Percentiles rank a stretch among this genome's conserved stretches.
Conservation (phyloP, 352 stramenopile genomes). For the Saprolegnia parasitica region DNA sequence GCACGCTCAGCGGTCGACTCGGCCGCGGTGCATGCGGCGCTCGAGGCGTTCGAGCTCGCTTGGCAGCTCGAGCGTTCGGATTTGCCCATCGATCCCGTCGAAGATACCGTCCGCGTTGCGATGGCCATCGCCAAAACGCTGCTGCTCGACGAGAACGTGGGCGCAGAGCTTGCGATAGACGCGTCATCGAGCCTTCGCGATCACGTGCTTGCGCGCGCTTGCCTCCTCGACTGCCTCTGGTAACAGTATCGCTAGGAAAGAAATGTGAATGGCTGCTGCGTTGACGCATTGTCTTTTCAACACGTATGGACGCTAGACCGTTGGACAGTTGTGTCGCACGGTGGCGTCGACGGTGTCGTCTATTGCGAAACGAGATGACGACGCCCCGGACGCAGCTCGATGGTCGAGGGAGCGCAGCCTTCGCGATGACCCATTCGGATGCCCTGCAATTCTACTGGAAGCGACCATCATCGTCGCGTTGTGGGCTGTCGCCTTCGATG, state of each 20-base stretch:
- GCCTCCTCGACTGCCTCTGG: constrained; percentile 10
- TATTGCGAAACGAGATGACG: too few relatives aligned
- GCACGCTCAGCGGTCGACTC: constrained; percentile 50
- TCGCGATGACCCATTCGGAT: too few relatives aligned
- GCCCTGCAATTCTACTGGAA: too few relatives aligned
- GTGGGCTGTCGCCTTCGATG: too few relatives aligned
- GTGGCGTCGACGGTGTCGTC: too few relatives aligned
- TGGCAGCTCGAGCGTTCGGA: constrained; percentile 48
- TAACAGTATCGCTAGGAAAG: neutral
- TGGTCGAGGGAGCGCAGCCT: too few relatives aligned
- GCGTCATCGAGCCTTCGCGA: neutral
- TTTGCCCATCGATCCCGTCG: neutral
- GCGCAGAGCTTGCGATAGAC: neutral
- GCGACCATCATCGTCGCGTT: too few relatives aligned
- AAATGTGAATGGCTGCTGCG: neutral
- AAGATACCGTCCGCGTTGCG: neutral
- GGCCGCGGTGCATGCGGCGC: constrained; percentile 38
- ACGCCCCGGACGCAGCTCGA: too few relatives aligned
- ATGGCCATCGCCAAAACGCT: neutral
- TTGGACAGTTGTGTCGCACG: too few relatives aligned
- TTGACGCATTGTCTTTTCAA: too few relatives aligned
- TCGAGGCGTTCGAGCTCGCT: constrained; percentile 63
- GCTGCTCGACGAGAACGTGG: too few relatives aligned
- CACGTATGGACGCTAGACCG: too few relatives aligned
- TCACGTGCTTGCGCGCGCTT: neutral